phyloP scores from a whole-genome alignment of 2,329 filamentous ascomycete species.

The Ophiostoma montium region DNA sequence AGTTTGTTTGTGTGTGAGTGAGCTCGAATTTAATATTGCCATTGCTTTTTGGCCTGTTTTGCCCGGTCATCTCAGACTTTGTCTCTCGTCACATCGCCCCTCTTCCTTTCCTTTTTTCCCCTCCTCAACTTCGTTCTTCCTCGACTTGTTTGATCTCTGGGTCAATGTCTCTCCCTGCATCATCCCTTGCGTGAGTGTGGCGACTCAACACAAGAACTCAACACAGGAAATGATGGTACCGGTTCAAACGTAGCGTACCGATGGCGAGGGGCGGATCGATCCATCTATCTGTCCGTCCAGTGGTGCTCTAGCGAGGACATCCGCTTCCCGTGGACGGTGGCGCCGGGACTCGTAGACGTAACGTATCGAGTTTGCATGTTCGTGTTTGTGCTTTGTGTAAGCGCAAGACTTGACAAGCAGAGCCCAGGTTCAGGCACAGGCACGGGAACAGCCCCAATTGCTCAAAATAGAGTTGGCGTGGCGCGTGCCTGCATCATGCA shows the following conservation, averaged over 20 bases:
- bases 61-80: too few species aligned
- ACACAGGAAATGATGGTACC: background rate
- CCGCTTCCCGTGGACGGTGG: too few species aligned
- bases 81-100: background rate
- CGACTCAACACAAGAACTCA: background rate
- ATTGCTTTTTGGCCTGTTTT: background rate
- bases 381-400: too few species aligned
- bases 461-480: background rate
- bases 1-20: background rate
- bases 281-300: too few species aligned
- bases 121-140: background rate
- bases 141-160: background rate
- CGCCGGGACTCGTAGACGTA: too few species aligned
- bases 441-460: too few species aligned
- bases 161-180: background rate
- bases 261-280: background rate
- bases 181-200: background rate
- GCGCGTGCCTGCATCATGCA: background rate
- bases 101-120: background rate
- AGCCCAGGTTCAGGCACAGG: too few species aligned
- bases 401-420: too few species aligned
- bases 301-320: too few species aligned
- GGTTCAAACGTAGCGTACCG: background rate
- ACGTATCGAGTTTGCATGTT: too few species aligned
- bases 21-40: background rate